phyloP scores from a whole-genome alignment of 2,329 filamentous ascomycete genomes.

The Byssochlamys sp. region DNA sequence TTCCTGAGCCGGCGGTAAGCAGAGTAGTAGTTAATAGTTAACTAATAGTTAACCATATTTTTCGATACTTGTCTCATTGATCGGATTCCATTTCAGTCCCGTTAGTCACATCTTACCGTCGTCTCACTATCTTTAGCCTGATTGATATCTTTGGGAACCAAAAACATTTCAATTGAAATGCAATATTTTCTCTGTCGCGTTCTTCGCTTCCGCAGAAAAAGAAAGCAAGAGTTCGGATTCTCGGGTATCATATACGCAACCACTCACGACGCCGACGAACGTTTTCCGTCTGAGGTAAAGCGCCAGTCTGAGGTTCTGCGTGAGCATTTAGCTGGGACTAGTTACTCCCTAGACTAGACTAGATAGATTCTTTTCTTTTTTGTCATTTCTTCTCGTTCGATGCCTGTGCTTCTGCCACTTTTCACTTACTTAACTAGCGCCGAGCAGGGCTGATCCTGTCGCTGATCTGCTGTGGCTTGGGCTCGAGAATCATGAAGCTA shows the following conservation, averaged over 20 bases:
- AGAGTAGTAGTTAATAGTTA: too few relatives aligned
- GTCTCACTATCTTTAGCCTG: too few relatives aligned
- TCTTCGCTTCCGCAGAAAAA: background rate
- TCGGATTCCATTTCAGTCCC: too few relatives aligned
- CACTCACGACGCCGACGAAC: background rate
- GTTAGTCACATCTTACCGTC: too few relatives aligned
- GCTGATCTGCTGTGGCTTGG: background rate
- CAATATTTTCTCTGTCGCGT: background rate
- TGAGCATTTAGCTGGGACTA: background rate
- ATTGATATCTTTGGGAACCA: too few relatives aligned
- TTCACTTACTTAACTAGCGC: background rate
- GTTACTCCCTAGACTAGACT: background rate
- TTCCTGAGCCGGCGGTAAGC: too few relatives aligned
- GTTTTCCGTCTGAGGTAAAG: background rate
- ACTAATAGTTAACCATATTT: too few relatives aligned
- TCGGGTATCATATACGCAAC: background rate
- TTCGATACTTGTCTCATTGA: too few relatives aligned
- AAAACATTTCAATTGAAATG: too few relatives aligned
- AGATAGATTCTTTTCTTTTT: too few relatives aligned
- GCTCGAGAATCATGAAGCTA: background rate
- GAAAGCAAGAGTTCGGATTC: background rate
- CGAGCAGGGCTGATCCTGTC: background rate
- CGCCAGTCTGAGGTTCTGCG: background rate
- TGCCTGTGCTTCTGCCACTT: background rate
- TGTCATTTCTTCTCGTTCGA: background rate